A percentile compares a stretch with the other conserved stretches of the same genome.
Conservation (phyloP, 148 eudicot species). For the Diospyros kaki region DNA sequence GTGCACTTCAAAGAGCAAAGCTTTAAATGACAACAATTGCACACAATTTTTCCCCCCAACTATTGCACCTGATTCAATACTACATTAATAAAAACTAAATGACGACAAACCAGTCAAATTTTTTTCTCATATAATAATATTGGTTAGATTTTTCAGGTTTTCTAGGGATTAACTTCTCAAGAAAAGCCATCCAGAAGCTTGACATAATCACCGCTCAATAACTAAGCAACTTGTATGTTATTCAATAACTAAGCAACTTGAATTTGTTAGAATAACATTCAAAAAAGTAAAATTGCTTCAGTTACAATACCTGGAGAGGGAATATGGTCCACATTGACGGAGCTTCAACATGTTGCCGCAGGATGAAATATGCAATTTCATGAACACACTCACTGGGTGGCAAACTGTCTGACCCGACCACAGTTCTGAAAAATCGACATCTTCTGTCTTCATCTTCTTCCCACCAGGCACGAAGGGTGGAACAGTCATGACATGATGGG, state of each 20-base stretch:
- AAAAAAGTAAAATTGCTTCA: not conserved
- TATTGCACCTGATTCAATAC: not conserved
- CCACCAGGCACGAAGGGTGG: constrained; percentile 99
- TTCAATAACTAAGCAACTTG: not conserved
- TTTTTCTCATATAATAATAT: not conserved
- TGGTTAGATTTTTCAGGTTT: not conserved
- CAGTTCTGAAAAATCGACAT: constrained; percentile 51
- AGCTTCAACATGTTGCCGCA: constrained; percentile 91
- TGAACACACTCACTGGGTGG: constrained; percentile 87
- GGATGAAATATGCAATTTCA: constrained; percentile 63
- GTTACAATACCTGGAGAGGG: constrained; percentile 87
- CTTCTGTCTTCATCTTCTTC: constrained; percentile 98
- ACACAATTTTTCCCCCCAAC: no score
- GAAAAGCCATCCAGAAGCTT: not conserved
- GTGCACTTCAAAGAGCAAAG: not conserved
- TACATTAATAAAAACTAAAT: not conserved
- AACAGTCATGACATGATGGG: constrained; percentile 96
- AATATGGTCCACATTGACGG: constrained; percentile 99
- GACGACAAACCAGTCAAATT: no score
- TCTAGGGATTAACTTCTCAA: not conserved
- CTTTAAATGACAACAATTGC: no score
- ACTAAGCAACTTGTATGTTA: not conserved
- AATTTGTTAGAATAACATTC: not conserved
- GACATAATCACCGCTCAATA: not conserved
- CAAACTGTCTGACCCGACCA: constrained; percentile 62